Evolutionary conservation across 306 rosid species (phyloP).

Genomic region (Spatholobus suberectus): DNA sequence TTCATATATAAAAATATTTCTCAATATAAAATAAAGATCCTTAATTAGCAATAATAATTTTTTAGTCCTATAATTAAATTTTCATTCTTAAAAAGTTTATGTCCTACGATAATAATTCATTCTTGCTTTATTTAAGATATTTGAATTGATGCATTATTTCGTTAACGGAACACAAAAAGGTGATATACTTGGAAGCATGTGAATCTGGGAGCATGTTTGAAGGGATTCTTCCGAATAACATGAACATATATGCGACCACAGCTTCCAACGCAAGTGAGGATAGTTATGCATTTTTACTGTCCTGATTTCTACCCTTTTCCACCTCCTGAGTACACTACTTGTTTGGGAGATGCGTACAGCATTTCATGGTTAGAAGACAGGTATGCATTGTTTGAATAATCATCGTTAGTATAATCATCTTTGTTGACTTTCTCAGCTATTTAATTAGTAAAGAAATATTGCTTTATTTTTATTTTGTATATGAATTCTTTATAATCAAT

Average conservation of each 20-base stretch:
- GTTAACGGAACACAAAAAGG: slow-evolving; percentile 34
- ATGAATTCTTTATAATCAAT: background rate
- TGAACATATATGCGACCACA: slow-evolving; percentile 66
- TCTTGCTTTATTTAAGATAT: background rate
- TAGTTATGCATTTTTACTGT: slow-evolving; percentile 67
- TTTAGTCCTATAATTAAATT: too few species aligned
- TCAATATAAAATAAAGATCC: too few species aligned
- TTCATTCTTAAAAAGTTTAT: background rate
- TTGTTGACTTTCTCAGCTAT: background rate
- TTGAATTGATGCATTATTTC: background rate
- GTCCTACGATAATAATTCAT: background rate
- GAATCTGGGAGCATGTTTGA: slow-evolving; percentile 83
- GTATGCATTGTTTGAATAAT: slow-evolving; percentile 41
- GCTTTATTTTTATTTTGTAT: background rate
- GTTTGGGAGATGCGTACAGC: slow-evolving; percentile 77
- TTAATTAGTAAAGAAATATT: background rate
- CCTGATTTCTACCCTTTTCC: background rate
- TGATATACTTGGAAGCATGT: slow-evolving; percentile 80
- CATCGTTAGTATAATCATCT: background rate
- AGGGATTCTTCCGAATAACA: slow-evolving; percentile 63
- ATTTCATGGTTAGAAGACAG: slow-evolving; percentile 85
- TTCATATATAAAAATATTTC: too few species aligned
- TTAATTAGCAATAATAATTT: too few species aligned
- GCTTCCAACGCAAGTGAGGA: slow-evolving; percentile 59
- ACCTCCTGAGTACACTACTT: slow-evolving; percentile 41